Evolutionary conservation across 2,329 filamentous ascomycete genomes (phyloP).

Genomic region (Colletotrichum gloeosporioides): DNA sequence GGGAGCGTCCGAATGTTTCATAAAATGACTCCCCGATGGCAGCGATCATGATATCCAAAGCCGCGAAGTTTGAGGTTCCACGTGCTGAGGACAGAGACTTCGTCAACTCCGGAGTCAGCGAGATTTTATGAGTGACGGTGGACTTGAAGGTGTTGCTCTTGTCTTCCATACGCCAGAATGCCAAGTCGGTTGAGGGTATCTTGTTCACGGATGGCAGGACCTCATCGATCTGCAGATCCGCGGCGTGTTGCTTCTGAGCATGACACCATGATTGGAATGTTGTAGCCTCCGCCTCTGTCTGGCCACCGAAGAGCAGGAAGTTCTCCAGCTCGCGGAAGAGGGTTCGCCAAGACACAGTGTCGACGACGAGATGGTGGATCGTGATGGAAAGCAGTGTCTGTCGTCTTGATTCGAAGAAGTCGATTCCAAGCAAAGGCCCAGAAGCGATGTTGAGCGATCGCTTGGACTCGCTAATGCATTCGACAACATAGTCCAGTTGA

Average conservation of each 20-base stretch:
- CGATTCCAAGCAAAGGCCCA: neutral
- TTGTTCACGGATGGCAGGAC: neutral
- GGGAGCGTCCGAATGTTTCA: conserved; percentile 35
- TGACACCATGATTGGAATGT: neutral
- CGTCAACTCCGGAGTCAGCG: conserved; percentile 31
- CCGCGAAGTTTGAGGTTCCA: conserved; percentile 35
- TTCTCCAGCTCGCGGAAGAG: conserved; percentile 48
- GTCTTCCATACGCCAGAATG: conserved; percentile 29
- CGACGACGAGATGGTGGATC: conserved; percentile 44
- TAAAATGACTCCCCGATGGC: conserved; percentile 38
- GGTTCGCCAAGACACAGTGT: conserved; percentile 51
- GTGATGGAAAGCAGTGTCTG: conserved; percentile 33
- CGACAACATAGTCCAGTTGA: neutral
- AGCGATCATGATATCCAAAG: conserved; percentile 43
- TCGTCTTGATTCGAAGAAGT: neutral
- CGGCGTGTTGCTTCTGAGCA: neutral
- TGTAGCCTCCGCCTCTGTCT: neutral
- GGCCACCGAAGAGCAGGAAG: conserved; percentile 25
- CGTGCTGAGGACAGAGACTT: conserved; percentile 24
- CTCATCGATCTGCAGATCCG: neutral
- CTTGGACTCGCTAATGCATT: conserved; percentile 4
- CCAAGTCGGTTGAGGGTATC: conserved; percentile 23
- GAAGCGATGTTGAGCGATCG: neutral
- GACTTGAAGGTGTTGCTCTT: conserved; percentile 23
- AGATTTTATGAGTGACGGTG: conserved; percentile 28